These are phyloP conservation scores for Theileria annulata DNA, from an alignment of 169 alveolate species.

Conservation along the genomic window DNA sequence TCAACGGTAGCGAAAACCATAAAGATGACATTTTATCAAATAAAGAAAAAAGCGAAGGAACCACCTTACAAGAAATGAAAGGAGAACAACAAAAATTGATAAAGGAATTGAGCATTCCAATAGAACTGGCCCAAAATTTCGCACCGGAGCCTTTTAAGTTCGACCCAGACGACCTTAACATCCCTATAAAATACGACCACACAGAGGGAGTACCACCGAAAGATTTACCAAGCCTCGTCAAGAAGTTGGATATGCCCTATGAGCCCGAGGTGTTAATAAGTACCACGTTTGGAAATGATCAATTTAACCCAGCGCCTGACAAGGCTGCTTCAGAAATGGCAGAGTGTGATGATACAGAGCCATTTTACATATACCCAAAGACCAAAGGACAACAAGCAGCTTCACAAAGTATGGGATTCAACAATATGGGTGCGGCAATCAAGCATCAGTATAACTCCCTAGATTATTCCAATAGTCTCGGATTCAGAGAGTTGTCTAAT, in stretches of 20 bases:
- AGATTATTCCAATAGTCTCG: not conserved
- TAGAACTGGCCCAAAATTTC: conserved; percentile 14
- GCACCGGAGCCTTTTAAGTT: not conserved
- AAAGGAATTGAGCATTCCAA: conserved; percentile 9
- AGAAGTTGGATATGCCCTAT: not conserved
- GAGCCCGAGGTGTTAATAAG: not conserved
- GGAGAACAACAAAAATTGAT: conserved; percentile 10
- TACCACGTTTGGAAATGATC: not conserved
- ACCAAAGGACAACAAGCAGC: not conserved
- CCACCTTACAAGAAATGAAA: conserved; percentile 15
- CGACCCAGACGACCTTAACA: not conserved
- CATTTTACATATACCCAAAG: not conserved
- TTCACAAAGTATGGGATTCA: not conserved
- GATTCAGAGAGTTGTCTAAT: not conserved
- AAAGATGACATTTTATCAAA: conserved; percentile 9
- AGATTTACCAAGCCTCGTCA: conserved; percentile 36
- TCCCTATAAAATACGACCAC: conserved; percentile 6
- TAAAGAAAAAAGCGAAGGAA: conserved; percentile 17
- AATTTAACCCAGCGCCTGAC: not conserved
- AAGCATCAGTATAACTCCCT: not conserved
- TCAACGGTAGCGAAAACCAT: conserved; percentile 24
- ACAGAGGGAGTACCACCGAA: not conserved
- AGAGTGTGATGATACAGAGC: not conserved
- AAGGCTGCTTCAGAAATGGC: not conserved
- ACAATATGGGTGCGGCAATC: not conserved